Conservation (phyloP, 2,329 filamentous ascomycete genomes). For the Xenosphaeropsis pyriputrescens region DNA sequence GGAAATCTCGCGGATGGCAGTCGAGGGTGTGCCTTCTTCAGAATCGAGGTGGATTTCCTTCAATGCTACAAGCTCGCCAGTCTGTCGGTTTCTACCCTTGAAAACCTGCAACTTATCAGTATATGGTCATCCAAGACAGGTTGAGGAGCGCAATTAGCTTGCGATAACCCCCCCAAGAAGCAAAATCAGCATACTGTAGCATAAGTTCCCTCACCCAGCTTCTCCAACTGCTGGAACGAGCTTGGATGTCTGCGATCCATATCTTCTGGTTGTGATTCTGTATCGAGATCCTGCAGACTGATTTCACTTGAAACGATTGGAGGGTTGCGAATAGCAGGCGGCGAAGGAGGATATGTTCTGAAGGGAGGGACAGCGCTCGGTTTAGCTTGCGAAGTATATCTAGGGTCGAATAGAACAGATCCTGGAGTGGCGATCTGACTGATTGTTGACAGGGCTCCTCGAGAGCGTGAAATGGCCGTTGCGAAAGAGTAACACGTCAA, state of each 20-base stretch:
- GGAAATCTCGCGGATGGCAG: constrained; percentile 94
- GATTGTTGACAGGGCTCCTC: constrained; percentile 12
- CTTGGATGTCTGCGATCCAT: constrained; percentile 94
- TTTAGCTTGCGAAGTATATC: constrained; percentile 19
- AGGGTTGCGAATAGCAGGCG: constrained; percentile 8
- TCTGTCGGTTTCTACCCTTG: constrained; percentile 95
- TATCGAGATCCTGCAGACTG: constrained; percentile 16
- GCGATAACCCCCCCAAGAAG: constrained; percentile 1
- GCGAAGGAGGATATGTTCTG: constrained; percentile 17
- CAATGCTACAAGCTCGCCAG: constrained; percentile 86
- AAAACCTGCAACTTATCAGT: constrained; percentile 53
- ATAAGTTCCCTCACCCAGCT: constrained; percentile 96
- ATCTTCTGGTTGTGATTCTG: constrained; percentile 7
- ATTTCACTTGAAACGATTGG: constrained; percentile 17
- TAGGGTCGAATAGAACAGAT: constrained; percentile 24
- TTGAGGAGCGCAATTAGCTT: not conserved
- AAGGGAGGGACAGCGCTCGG: constrained; percentile 11
- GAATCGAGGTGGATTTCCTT: constrained; percentile 99
- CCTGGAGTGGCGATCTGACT: constrained; percentile 21
- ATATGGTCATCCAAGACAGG: too few species aligned
- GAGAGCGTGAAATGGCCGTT: too few species aligned
- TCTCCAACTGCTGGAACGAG: constrained; percentile 98
- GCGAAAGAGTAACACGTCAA: too few species aligned
- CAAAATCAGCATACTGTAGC: constrained; percentile 52
- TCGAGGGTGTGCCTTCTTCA: constrained; percentile 93